A percentile compares a stretch with the other conserved stretches of the same genome.
These are phyloP conservation scores for Dioszegia aurantiaca DNA, from an alignment of 768 basidiomycete genomes.

Conservation along the genomic window DNA sequence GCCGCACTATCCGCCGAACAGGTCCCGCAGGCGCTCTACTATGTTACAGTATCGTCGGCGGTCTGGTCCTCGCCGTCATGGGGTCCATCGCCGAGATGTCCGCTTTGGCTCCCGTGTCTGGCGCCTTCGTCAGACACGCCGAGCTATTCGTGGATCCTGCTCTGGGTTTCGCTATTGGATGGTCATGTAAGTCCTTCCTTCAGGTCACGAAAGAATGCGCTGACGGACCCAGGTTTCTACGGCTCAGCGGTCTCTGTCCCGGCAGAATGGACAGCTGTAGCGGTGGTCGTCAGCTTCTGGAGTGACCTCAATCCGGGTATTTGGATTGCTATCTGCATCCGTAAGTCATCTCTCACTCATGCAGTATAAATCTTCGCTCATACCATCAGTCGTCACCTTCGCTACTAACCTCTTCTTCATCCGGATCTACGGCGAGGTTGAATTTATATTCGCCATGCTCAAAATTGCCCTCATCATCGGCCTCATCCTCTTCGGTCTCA, in stretches of 20 bases:
- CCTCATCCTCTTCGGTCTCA: slow-evolving; percentile 27
- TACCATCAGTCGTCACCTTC: slow-evolving; percentile 45
- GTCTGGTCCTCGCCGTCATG: slow-evolving; percentile 61
- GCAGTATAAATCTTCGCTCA: slow-evolving; percentile 5
- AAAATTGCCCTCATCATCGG: slow-evolving; percentile 27
- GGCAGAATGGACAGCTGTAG: slow-evolving; percentile 19
- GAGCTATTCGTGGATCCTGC: slow-evolving; percentile 30
- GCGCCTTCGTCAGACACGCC: slow-evolving; percentile 27
- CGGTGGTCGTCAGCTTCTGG: slow-evolving; percentile 25
- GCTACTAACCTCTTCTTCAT: slow-evolving; percentile 52
- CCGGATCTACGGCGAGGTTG: slow-evolving; percentile 31
- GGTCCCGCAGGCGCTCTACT: slow-evolving; percentile 27
- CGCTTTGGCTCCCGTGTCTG: slow-evolving; percentile 26
- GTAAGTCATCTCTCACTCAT: slow-evolving; percentile 10
- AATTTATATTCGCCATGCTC: slow-evolving; percentile 21
- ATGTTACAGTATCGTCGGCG: slow-evolving; percentile 28
- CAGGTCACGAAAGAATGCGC: slow-evolving; percentile 28
- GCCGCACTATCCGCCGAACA: slow-evolving; percentile 13
- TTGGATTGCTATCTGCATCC: slow-evolving; percentile 24
- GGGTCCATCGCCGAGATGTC: slow-evolving; percentile 65
- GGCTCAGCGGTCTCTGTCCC: slow-evolving; percentile 18
- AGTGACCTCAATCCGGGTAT: slow-evolving; percentile 26
- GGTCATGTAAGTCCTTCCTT: slow-evolving; percentile 8
- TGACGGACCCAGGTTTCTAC: slow-evolving; percentile 51
- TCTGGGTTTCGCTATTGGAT: slow-evolving; percentile 29